A percentile compares a stretch with the other conserved stretches of the same genome.
Conservation (phyloP, 1,284 basidiomycete genomes). For the Pseudozyma tsukubaensis region DNA sequence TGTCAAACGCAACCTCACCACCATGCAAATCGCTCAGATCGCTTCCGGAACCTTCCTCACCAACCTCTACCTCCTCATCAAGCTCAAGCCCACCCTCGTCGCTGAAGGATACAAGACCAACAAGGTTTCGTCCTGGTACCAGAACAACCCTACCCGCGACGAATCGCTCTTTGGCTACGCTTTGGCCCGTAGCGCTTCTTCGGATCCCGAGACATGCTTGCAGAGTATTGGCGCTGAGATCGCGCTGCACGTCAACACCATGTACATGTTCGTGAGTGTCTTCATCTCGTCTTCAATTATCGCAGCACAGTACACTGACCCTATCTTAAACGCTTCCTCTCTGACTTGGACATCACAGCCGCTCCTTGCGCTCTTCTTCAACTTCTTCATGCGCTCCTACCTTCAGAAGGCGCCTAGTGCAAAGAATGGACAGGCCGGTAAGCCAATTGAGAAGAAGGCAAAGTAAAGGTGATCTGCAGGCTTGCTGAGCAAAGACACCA, state of each 20-base stretch:
- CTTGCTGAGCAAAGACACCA: no score
- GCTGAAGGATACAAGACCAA: constrained; percentile 23
- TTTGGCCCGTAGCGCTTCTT: constrained; percentile 19
- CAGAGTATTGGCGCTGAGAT: constrained; percentile 53
- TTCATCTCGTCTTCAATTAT: neutral
- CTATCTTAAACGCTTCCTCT: no score
- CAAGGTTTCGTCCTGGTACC: constrained; percentile 22
- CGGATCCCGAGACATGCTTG: constrained; percentile 44
- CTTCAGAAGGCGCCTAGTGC: constrained; percentile 22
- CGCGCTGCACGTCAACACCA: constrained; percentile 60
- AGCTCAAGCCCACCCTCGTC: constrained; percentile 35
- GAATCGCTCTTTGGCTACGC: constrained; percentile 36
- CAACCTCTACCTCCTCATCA: constrained; percentile 56
- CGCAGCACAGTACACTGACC: neutral
- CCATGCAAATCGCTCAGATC: constrained; percentile 62
- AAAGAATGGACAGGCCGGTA: constrained; percentile 5
- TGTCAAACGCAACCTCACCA: constrained; percentile 63
- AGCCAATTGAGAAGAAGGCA: neutral
- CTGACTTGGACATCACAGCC: constrained; percentile 36
- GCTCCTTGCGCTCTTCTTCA: constrained; percentile 57
- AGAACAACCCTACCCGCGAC: constrained; percentile 1
- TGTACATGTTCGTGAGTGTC: constrained; percentile 58
- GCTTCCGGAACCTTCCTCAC: constrained; percentile 59
- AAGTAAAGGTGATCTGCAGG: constrained; percentile 2
- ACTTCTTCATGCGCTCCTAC: constrained; percentile 60